Evolutionary conservation across 2,329 filamentous ascomycete species (phyloP).

Genomic region (Colletotrichum sp.): DNA sequence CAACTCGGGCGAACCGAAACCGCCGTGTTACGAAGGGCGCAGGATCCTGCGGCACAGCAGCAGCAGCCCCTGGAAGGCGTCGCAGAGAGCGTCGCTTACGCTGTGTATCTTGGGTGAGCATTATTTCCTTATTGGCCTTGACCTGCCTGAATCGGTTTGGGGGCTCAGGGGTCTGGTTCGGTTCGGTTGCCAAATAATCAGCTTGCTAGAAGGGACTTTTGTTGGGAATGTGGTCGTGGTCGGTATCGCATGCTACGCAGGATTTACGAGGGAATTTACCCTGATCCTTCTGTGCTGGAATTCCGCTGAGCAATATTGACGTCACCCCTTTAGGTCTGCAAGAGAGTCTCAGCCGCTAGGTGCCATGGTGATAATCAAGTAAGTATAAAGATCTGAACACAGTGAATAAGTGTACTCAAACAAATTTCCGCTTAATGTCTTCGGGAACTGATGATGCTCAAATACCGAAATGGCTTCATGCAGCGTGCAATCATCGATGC

Average conservation of each 20-base stretch:
- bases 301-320: background rate
- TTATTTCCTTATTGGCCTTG: background rate
- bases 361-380: background rate
- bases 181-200: background rate
- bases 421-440: accelerated
- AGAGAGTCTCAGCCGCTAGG: accelerated
- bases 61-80: background rate
- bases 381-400: background rate
- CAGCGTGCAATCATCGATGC: background rate
- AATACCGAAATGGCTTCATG: background rate
- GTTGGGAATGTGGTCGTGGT: accelerated
- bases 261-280: accelerated
- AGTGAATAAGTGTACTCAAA: accelerated
- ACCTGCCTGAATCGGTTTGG: background rate
- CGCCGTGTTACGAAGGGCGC: background rate
- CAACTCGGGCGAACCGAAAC: background rate
- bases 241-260: accelerated
- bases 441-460: background rate
- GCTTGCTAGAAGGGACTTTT: background rate
- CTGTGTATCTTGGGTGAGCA: background rate
- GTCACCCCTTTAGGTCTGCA: background rate
- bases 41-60: background rate
- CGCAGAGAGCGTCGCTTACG: background rate
- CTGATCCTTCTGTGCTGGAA: background rate
- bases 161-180: background rate